Conservation (phyloP, 352 stramenopile genomes). For the Halophytophthora polymorphica region DNA sequence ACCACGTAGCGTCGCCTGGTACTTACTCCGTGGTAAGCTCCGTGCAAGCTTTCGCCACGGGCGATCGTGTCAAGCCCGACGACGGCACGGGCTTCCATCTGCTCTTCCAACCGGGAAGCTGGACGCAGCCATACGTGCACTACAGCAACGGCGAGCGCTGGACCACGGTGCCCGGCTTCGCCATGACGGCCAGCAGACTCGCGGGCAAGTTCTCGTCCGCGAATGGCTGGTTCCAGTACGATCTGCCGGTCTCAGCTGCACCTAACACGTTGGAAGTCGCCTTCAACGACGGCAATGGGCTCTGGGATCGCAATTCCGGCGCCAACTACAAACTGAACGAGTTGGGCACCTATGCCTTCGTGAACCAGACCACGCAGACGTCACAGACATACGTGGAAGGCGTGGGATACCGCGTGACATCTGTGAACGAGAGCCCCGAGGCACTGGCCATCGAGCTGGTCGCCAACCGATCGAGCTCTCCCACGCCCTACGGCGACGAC, state of each 20-base stretch:
- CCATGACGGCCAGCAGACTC: constrained; percentile 33
- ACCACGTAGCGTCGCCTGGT: constrained; percentile 17
- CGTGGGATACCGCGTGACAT: constrained; percentile 34
- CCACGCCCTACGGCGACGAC: constrained; percentile 30
- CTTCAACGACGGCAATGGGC: constrained; percentile 38
- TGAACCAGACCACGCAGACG: constrained; percentile 22
- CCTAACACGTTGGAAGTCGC: constrained; percentile 26
- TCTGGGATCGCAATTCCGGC: constrained; percentile 45
- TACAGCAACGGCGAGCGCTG: constrained; percentile 32
- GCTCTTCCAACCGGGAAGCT: constrained; percentile 25
- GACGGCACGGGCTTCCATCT: constrained; percentile 27
- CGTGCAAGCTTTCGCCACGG: constrained; percentile 22
- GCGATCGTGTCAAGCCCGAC: constrained; percentile 20
- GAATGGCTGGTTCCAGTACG: constrained; percentile 44
- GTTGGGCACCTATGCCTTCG: constrained; percentile 31
- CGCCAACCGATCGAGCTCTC: constrained; percentile 18
- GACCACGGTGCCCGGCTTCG: constrained; percentile 28
- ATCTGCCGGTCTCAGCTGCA: constrained; percentile 12
- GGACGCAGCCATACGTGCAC: constrained; percentile 37
- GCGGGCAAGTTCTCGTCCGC: constrained; percentile 29
- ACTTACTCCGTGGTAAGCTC: constrained; percentile 25
- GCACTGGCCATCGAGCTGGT: constrained; percentile 30
- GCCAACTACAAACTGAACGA: constrained; percentile 36
- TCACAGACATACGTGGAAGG: constrained; percentile 30
- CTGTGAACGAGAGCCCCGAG: constrained; percentile 22